Conservation (phyloP, 2,329 filamentous ascomycete species). For the Ploettnerulaceae sp. region DNA sequence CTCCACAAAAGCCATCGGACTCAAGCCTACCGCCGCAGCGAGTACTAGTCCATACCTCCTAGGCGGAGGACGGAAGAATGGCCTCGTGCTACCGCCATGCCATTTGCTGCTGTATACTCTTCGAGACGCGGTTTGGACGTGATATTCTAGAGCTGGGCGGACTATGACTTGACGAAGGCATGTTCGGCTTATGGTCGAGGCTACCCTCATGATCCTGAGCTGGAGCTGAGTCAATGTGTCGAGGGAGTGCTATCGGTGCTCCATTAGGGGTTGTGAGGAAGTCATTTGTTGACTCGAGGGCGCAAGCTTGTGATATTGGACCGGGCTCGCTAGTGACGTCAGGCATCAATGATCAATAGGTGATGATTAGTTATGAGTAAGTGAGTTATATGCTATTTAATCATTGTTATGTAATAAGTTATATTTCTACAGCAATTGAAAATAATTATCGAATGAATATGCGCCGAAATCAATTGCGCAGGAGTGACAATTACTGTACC, state of each 20-base stretch:
- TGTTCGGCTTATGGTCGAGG: constrained; percentile 41
- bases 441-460: too few relatives aligned
- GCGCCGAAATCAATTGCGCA: too few relatives aligned
- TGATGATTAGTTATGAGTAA: background rate
- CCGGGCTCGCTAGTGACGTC: constrained; percentile 5
- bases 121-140: constrained; percentile 16
- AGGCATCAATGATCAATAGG: background rate
- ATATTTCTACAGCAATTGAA: background rate
- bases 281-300: constrained; percentile 1
- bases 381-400: background rate
- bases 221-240: background rate
- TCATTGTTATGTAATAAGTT: background rate
- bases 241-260: constrained; percentile 23
- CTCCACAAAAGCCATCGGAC: constrained; percentile 53
- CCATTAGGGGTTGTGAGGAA: constrained; percentile 18
- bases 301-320: constrained; percentile 7
- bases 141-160: constrained; percentile 25
- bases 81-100: background rate
- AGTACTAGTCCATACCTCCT: constrained; percentile 20
- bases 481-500: too few relatives aligned
- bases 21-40: constrained; percentile 37
- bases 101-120: constrained; percentile 14
- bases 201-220: constrained; percentile 38
- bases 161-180: constrained; percentile 37
- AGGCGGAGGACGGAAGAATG: constrained; percentile 20